Evolutionary conservation across 2,329 filamentous ascomycete genomes (phyloP), one percentile per base, ranked within the genome.

Genomic region (Tolypocladium ophioglossoides): DNA sequence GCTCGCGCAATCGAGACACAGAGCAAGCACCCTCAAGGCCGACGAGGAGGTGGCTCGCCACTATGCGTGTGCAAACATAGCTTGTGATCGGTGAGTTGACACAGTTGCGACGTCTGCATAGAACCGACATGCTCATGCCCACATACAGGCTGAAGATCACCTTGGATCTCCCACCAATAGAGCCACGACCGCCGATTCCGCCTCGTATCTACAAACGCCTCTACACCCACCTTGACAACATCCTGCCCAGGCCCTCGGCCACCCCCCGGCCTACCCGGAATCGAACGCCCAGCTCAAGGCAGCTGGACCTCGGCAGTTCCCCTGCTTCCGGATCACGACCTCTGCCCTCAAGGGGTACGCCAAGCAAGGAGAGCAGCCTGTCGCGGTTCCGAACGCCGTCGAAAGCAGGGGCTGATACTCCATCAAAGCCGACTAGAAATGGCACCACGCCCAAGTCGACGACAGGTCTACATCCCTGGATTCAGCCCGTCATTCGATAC

Each of bases 11-110:
- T 95, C 90, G 14, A 83, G 89, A 37, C 83, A 84, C 64, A 85
- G 84, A 63, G 89, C 89, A 51, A 85, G 83, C 64, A 86, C 81
- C 18, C 76, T 96, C 52, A 95, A 91, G 66, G 79, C 84, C 3
- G 89, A 95, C 54, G 91, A 96, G 68, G 91, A 96, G 68, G 84
- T 94, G 59, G 89, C 86, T n/a, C 80, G 91, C 22, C 78, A 82
- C 5, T 94, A 94, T 68, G 87, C 86, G 4, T 96, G 91, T 67
- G 87, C 89, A 16, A 86, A 96, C 70, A 80, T 99, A 56, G 94
- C 94, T 22, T 97, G 91, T 66, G 89, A 92, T 62, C 82, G 89
- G 87, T 89, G 72, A 47, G 62, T 50, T 18, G 3, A 3, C 18
- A 5, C 14, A 1, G 30, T 9, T n/a, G 6, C 55, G 3, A 20